Conservation (phyloP, 192 early-diverging fungal genomes). For the Lobosporangium transversale region DNA sequence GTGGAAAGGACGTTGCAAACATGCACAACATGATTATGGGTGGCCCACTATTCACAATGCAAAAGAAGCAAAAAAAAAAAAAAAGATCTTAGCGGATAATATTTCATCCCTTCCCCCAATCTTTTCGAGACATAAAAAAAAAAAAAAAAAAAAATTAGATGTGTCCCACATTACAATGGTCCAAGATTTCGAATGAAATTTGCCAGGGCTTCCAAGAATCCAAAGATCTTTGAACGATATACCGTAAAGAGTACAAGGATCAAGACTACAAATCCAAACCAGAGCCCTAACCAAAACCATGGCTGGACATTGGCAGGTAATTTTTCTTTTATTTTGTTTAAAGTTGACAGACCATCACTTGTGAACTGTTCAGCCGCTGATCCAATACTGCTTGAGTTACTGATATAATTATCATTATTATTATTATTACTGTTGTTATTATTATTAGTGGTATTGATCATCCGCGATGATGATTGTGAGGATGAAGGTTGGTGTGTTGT, state of each 20-base stretch:
- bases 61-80: background rate
- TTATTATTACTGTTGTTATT: too few species aligned
- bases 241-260: slow-evolving; percentile 40
- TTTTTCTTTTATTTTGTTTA: slow-evolving; percentile 5
- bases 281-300: slow-evolving; percentile 40
- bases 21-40: slow-evolving; percentile 59
- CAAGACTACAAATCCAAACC: slow-evolving; percentile 32
- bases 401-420: too few species aligned
- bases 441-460: too few species aligned
- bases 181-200: slow-evolving; percentile 53
- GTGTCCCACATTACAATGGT: slow-evolving; percentile 52
- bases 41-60: slow-evolving; percentile 47
- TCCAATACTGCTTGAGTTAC: too few species aligned
- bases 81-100: background rate
- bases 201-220: slow-evolving; percentile 48
- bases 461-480: too few species aligned
- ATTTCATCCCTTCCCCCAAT: too few species aligned
- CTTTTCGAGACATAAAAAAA: too few species aligned
- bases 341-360: background rate
- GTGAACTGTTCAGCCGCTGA: slow-evolving; percentile 21
- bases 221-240: slow-evolving; percentile 55
- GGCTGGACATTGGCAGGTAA: slow-evolving; percentile 15
- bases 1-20: slow-evolving; percentile 74
- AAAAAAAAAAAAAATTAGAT: too few species aligned
- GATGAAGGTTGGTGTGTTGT: too few species aligned